Base-by-base conservation (phyloP, 495 filamentous ascomycete species). In the Trypethelium eluteriae region DNA sequence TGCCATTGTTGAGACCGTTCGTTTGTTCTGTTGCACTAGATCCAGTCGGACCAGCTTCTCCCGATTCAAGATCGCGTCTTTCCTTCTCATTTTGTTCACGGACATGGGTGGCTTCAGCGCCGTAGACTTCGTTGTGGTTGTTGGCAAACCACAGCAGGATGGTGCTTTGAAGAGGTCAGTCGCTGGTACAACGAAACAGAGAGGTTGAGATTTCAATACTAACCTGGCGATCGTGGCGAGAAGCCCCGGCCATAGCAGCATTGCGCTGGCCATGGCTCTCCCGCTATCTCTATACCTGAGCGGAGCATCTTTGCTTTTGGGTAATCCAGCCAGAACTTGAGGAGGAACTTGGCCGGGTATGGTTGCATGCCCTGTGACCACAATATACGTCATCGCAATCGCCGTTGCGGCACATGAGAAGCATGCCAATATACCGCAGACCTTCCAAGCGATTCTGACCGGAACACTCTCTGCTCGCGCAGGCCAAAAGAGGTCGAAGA, bases 401-500 rank as follows among this genome's bases (percentile, higher is more conserved):
- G 78, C 79, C 64, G 75, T 74, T 2, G 76, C 75, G 2, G 81
- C 70, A 44, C 76, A 76, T 69, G 81, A 75, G 6, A 79, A 25
- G 35, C 74, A 75, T 5, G 81, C 74, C 5, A 80, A 63, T 2
- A 81, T 73, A 0, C 79, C 76, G 62, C 74, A 80, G 11, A 80
- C 75, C 63, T 77, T 80, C 82, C 81, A 84, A 5, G 80, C 77
- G 16, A 80, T 65, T 44, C 76, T 74, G 0, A 82, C 80, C 53
- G 69, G 62, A 41, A 63, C 67, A n/a, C 72, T 76, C 70, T 84
- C 81, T 9, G 74, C 67, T 10, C 81, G 76, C 41, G 81, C 79
- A 3, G 82, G 80, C 80, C 80, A 82, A 69, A 82, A 81, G 4
- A 84, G 75, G 63, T 83, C 82, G 67, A 82, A 82, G 76, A 83